A percentile compares a stretch with the other conserved stretches of the same genome.
Evolutionary conservation across 2,329 filamentous ascomycete genomes (phyloP).

Genomic region (Calonectria hongkongensis): DNA sequence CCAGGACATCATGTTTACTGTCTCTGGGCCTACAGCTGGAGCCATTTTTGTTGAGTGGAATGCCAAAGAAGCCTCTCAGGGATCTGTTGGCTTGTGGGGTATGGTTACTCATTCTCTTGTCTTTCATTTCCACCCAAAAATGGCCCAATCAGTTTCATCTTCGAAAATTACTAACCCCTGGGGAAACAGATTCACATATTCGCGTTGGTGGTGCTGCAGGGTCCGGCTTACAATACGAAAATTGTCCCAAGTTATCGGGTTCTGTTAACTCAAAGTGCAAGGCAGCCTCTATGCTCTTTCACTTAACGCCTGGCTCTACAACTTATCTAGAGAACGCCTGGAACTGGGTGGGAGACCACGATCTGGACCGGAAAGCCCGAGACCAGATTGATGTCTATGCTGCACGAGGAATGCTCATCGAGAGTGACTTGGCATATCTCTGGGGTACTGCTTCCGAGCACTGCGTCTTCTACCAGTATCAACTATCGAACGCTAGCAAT

Average conservation of each 20-base stretch:
- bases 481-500: conserved; percentile 84
- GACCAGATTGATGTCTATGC: conserved; percentile 89
- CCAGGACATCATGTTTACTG: conserved; percentile 89
- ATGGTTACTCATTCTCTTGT: background rate
- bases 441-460: conserved; percentile 85
- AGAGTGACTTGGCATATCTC: conserved; percentile 84
- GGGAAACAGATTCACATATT: conserved; percentile 89
- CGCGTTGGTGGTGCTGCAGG: conserved; percentile 92
- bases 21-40: conserved; percentile 87
- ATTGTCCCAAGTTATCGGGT: conserved; percentile 85
- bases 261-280: conserved; percentile 79
- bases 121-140: too few relatives aligned
- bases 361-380: conserved; percentile 85
- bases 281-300: conserved; percentile 82
- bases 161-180: background rate
- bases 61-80: conserved; percentile 79
- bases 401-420: conserved; percentile 87
- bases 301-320: conserved; percentile 76
- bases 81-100: conserved; percentile 82
- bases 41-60: conserved; percentile 97
- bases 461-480: conserved; percentile 86
- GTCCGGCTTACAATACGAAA: conserved; percentile 86
- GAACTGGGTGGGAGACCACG: conserved; percentile 94
- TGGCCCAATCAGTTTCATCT: background rate
- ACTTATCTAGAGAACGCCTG: conserved; percentile 92